Conservation (phyloP, 2,329 filamentous ascomycete genomes). For the Penicillium glabrum region DNA sequence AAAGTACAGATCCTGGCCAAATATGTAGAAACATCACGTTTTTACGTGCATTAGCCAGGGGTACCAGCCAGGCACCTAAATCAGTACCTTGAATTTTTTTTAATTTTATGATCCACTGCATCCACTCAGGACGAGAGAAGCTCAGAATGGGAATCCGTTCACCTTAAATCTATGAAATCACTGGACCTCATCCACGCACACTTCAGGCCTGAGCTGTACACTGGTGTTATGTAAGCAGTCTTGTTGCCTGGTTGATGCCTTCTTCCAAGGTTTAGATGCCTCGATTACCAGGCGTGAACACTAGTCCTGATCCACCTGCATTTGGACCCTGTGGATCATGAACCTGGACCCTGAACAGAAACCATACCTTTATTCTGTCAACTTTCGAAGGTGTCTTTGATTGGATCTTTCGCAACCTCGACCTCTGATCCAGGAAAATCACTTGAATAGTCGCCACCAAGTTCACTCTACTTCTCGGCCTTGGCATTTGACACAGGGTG, state of each 20-base stretch:
- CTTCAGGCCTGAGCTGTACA: too few relatives aligned
- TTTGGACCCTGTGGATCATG: neutral
- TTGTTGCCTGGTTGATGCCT: neutral
- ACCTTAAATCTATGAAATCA: too few relatives aligned
- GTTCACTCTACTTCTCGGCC: neutral
- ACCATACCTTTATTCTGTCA: neutral
- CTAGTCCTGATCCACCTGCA: neutral
- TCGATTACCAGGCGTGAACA: neutral
- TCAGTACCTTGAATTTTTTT: too few relatives aligned
- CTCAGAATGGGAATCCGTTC: too few relatives aligned
- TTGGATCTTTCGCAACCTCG: neutral
- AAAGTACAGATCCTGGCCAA: neutral
- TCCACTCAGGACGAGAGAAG: too few relatives aligned
- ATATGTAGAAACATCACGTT: too few relatives aligned
- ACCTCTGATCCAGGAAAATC: neutral
- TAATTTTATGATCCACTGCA: too few relatives aligned
- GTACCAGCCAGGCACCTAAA: too few relatives aligned
- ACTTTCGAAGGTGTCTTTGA: neutral
- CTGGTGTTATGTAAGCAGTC: too few relatives aligned
- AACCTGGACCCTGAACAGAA: neutral
- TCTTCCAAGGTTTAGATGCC: neutral
- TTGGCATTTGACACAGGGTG: neutral
- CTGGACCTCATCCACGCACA: too few relatives aligned
- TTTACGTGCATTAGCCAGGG: too few relatives aligned
- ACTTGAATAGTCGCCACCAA: neutral